phyloP scores from a whole-genome alignment of 768 basidiomycete species.

The Suillus subluteus region DNA sequence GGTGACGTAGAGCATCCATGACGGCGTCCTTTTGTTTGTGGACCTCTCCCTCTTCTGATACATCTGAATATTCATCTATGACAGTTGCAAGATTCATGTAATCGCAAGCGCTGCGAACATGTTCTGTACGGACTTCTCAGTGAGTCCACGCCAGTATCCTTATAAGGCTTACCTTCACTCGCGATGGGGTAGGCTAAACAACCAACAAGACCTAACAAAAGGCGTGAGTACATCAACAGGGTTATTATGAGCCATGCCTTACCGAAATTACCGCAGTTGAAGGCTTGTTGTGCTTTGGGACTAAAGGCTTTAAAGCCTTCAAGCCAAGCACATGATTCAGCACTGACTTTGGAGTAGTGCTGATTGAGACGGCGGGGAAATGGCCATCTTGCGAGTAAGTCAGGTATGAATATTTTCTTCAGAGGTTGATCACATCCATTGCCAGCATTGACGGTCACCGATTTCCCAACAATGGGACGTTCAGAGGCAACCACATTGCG shows the following conservation, averaged over 20 bases:
- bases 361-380: neutral
- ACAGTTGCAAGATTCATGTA: constrained; percentile 37
- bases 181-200: neutral
- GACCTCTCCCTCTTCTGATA: constrained; percentile 4
- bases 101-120: constrained; percentile 32
- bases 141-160: neutral
- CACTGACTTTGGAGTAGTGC: neutral
- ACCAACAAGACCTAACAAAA: neutral
- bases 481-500: too few species aligned
- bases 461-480: too few species aligned
- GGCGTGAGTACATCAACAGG: neutral
- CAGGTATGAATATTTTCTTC: neutral
- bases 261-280: neutral
- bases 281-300: neutral
- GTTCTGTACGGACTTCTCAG: constrained; percentile 15
- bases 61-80: constrained; percentile 37
- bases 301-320: neutral
- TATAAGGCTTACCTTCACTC: neutral
- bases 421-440: neutral
- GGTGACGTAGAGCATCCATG: constrained; percentile 15
- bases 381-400: neutral
- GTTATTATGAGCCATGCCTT: neutral
- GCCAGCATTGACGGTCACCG: too few species aligned
- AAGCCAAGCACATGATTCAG: neutral
- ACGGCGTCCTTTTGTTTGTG: constrained; percentile 10